phyloP scores from a whole-genome alignment of 2,329 filamentous ascomycete species.

The Acrocalymma vagum region DNA sequence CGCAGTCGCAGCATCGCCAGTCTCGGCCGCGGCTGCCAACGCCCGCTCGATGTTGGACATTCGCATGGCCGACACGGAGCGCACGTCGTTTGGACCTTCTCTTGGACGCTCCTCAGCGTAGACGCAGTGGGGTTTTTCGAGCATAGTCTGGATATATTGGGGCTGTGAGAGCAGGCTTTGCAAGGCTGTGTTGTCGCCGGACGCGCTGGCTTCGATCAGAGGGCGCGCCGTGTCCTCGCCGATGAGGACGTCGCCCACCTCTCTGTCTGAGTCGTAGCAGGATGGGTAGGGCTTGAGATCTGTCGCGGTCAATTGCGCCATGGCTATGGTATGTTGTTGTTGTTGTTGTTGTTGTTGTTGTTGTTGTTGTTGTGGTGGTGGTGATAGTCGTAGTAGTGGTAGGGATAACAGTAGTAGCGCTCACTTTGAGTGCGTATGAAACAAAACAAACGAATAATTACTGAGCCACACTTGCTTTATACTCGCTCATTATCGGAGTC shows the following conservation, averaged over 20 bases:
- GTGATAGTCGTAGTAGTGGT: neutral
- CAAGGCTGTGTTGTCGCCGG: constrained; percentile 9
- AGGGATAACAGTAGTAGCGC: too few species aligned
- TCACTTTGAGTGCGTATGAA: too few species aligned
- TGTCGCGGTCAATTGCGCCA: neutral
- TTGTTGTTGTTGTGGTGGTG: neutral
- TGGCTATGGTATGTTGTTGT: too few species aligned
- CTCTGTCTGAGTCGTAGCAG: constrained; percentile 9
- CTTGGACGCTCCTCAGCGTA: constrained; percentile 4
- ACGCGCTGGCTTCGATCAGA: constrained; percentile 12
- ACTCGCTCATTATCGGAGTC: too few species aligned
- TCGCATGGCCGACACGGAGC: constrained; percentile 7
- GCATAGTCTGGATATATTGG: constrained; percentile 10
- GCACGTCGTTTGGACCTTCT: constrained; percentile 7
- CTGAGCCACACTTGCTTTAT: too few species aligned
- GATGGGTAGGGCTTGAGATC: neutral
- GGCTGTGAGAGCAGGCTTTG: constrained; percentile 11
- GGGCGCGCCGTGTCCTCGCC: constrained; percentile 8
- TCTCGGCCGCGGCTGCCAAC: constrained; percentile 8
- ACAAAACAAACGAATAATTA: too few species aligned
- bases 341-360: too few species aligned
- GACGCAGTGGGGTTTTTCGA: constrained; percentile 7
- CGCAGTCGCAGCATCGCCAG: constrained; percentile 6
- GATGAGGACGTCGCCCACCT: constrained; percentile 8
- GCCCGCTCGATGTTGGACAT: constrained; percentile 5